Percentiles rank a stretch among this genome's conserved stretches.
Conservation (phyloP, 2,329 filamentous ascomycete species). For the Neospermospora avenae region DNA sequence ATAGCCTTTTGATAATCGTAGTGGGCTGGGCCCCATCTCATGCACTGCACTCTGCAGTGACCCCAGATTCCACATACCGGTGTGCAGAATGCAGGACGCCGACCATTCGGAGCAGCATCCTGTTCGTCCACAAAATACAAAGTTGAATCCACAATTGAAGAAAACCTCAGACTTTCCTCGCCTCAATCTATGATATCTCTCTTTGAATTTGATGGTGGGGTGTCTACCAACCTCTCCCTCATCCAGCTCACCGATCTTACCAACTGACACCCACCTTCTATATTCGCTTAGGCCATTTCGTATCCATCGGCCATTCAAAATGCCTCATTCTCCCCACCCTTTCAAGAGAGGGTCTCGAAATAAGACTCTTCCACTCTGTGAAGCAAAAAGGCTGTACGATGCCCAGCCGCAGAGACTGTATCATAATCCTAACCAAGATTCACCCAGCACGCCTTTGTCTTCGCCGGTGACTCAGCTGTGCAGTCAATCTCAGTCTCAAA, state of each 20-base stretch:
- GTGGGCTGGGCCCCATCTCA: not conserved
- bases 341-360: not conserved
- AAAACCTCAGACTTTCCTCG: not conserved
- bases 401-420: slow-evolving; percentile 1
- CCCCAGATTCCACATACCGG: slow-evolving; percentile 4
- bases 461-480: slow-evolving; percentile 14
- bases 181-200: not conserved
- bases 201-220: not conserved
- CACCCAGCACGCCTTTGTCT: not conserved
- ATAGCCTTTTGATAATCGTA: not conserved
- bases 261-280: slow-evolving; percentile 18
- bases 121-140: not conserved
- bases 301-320: not conserved
- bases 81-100: not conserved
- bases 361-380: not conserved
- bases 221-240: not conserved
- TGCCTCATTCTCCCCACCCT: not conserved
- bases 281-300: slow-evolving; percentile 15
- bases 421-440: not conserved
- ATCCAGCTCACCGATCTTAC: not conserved
- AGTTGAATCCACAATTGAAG: not conserved
- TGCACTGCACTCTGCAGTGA: not conserved
- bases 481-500: not conserved
- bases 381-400: not conserved
- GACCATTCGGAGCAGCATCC: not conserved